Evolutionary conservation across 164 flowering plant species (phyloP), one percentile per base, ranked within the genome.

Genomic region (Akebia trifoliata): DNA sequence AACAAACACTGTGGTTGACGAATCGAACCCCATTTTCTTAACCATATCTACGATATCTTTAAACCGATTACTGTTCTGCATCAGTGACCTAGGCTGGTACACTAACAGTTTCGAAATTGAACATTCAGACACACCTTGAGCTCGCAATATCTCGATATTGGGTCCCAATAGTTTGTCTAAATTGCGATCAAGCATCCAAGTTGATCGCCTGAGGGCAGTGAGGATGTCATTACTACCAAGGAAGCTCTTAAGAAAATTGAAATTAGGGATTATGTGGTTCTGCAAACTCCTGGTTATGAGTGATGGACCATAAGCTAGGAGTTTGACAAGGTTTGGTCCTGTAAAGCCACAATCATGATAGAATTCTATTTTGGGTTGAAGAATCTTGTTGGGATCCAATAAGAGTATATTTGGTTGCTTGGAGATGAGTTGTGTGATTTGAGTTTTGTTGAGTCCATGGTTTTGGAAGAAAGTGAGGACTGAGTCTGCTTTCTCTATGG

Each of bases 401-500:
- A 22, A 22, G 48, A 44, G 28, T 17, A 44, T 1, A 0, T 25
- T 6, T 21, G 48, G 48, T 12, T 26, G 48, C 28, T 44, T 44
- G 48, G 48, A 44, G 8, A 44, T 44, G 29, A 44, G 28, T 20
- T 44, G 14, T 20, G 48, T 10, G 24, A 44, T 44, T 5, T 44
- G 48, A 5, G 48, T 22, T 44, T 44, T 44, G 48, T 31, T 15
- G 17, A 26, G 15, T 3, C 32, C 32, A 48, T 48, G 12, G 20
- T 15, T 30, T 26, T 20, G 18, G 26, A 48, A n/a, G 10, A 48
- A 12, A 15, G n/a, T 11, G 6, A 48, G 17, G 11, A 48, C 32
- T 48, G 32, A 48, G 26, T 58, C 53, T n/a, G 51, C 18, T 35
- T 57, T 44, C 24, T 34, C 6, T 34, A 9, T 34, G n/a, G n/a